A percentile compares a stretch with the other conserved stretches of the same genome.
Conservation (phyloP, 2,329 filamentous ascomycete species). For the Trichophaea hybrida region DNA sequence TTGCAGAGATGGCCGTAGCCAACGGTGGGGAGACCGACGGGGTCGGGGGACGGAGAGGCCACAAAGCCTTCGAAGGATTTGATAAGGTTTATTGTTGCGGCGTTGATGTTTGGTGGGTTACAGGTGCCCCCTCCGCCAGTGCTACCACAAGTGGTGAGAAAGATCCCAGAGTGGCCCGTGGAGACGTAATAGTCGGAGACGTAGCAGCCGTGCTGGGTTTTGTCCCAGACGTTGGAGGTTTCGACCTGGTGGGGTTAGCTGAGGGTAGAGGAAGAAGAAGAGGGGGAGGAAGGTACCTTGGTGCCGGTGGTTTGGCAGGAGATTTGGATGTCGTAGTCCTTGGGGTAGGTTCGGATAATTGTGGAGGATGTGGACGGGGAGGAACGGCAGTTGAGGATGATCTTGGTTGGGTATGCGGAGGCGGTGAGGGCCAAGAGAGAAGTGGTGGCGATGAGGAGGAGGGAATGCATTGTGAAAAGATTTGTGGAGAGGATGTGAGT, state of each 20-base stretch:
- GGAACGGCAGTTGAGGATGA: slow-evolving; percentile 24
- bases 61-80: neutral
- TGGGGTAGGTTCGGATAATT: slow-evolving; percentile 11
- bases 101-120: slow-evolving; percentile 26
- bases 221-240: slow-evolving; percentile 25
- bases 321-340: slow-evolving; percentile 4
- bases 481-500: neutral
- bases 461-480: neutral
- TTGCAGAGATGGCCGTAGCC: slow-evolving; percentile 36
- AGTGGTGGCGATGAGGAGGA: neutral
- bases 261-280: too few relatives aligned
- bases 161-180: slow-evolving; percentile 16
- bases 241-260: slow-evolving; percentile 3
- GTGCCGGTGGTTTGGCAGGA: slow-evolving; percentile 10
- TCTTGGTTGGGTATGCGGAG: neutral
- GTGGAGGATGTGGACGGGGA: slow-evolving; percentile 22
- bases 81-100: slow-evolving; percentile 27
- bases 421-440: neutral
- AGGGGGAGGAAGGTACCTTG: neutral
- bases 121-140: neutral
- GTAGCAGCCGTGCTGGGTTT: slow-evolving; percentile 27
- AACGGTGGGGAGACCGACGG: neutral
- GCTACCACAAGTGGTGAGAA: neutral
- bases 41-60: slow-evolving; percentile 12
- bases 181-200: slow-evolving; percentile 28